Conservation (phyloP, 495 filamentous ascomycete genomes). For the Pyrenula massariospora region DNA sequence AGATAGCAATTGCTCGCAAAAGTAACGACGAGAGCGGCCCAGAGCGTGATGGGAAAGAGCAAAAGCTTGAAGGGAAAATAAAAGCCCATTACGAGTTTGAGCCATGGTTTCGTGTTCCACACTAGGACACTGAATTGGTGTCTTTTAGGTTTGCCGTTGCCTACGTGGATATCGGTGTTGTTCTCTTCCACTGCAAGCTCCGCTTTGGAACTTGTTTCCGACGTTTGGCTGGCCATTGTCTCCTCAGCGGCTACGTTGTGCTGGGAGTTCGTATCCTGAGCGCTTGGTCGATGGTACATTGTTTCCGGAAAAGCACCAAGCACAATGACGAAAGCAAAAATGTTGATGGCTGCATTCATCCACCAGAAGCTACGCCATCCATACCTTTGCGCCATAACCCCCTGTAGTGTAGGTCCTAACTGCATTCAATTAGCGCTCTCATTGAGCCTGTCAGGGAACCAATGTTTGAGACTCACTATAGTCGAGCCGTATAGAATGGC, state of each 20-base stretch:
- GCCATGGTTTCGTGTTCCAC: constrained; percentile 40
- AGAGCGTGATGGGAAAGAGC: too few relatives aligned
- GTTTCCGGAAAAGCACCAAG: constrained; percentile 44
- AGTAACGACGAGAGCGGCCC: too few relatives aligned
- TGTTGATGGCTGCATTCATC: constrained; percentile 30
- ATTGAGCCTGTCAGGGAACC: too few relatives aligned
- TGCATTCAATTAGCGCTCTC: too few relatives aligned
- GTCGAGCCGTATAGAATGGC: too few relatives aligned
- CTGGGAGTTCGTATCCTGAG: constrained; percentile 8
- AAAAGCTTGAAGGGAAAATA: constrained; percentile 32
- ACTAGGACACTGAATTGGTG: constrained; percentile 29
- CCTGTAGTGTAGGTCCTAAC: too few relatives aligned
- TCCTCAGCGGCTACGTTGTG: neutral
- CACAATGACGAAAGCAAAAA: constrained; percentile 25
- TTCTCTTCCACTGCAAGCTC: too few relatives aligned
- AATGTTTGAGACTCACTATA: too few relatives aligned
- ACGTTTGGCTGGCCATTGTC: neutral
- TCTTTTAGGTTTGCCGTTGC: constrained; percentile 28
- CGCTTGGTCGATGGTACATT: constrained; percentile 27
- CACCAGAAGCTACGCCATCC: constrained; percentile 44
- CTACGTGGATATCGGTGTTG: too few relatives aligned
- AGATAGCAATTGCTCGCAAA: too few relatives aligned
- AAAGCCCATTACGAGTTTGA: constrained; percentile 41
- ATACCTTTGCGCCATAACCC: too few relatives aligned
- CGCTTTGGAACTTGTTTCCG: constrained; percentile 8